phyloP scores from a whole-genome alignment of 331 rosid genomes.

The Malus hybrid region DNA sequence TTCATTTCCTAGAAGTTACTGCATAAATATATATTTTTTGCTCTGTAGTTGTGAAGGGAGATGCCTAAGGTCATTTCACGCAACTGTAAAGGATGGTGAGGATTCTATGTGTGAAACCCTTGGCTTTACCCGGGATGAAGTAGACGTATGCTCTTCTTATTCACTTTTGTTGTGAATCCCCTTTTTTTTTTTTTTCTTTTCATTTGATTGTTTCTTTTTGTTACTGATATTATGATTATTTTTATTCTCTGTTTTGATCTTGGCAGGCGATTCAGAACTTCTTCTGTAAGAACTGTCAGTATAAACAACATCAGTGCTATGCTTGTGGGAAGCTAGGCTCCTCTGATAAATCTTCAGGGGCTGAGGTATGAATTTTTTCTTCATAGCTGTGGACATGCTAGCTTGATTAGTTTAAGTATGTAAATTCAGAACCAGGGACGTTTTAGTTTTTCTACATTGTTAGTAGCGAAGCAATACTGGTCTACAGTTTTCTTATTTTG shows the following conservation, averaged over 20 bases:
- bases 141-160: constrained; percentile 47
- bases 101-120: constrained; percentile 60
- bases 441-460: neutral
- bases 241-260: constrained; percentile 4
- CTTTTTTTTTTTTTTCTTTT: neutral
- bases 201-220: neutral
- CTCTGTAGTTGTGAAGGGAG: constrained; percentile 77
- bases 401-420: neutral
- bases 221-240: neutral
- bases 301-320: constrained; percentile 77
- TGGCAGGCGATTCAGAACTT: constrained; percentile 52
- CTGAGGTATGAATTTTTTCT: constrained; percentile 54
- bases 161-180: constrained; percentile 2
- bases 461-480: neutral
- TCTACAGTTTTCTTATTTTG: neutral
- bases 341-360: constrained; percentile 49
- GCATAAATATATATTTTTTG: neutral
- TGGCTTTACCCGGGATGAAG: constrained; percentile 57
- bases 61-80: constrained; percentile 91
- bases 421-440: neutral
- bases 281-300: constrained; percentile 63
- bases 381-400: neutral
- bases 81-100: constrained; percentile 44
- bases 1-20: neutral
- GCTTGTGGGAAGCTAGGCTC: constrained; percentile 81